These are phyloP conservation scores for Gracilariopsis chorda DNA, from an alignment of 23 red algal genomes.

Conservation along the genomic window DNA sequence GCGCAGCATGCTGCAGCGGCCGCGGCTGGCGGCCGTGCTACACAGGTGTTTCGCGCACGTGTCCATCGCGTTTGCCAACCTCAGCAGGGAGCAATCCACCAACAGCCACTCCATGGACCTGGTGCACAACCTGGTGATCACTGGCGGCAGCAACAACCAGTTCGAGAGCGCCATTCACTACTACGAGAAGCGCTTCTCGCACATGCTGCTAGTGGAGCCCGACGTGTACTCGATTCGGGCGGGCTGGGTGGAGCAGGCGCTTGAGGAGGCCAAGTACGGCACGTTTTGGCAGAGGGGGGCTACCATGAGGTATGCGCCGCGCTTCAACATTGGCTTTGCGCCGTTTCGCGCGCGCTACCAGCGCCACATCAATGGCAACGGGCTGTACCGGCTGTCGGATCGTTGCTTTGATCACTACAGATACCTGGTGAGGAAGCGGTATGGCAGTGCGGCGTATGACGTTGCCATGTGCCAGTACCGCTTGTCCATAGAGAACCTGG, in stretches of 20 bases:
- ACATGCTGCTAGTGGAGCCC: constrained; percentile 73
- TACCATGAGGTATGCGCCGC: constrained; percentile 78
- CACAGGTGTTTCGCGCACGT: constrained; percentile 50
- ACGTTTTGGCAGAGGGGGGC: constrained; percentile 74
- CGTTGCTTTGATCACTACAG: constrained; percentile 79
- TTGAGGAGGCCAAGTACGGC: constrained; percentile 18
- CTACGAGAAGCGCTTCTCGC: neutral
- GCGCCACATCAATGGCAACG: constrained; percentile 94
- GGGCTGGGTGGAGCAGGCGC: constrained; percentile 50
- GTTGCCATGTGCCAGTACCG: constrained; percentile 76
- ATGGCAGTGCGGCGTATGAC: constrained; percentile 79
- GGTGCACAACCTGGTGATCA: constrained; percentile 53
- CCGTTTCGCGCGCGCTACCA: constrained; percentile 74
- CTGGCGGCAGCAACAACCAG: constrained; percentile 75
- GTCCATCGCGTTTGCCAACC: constrained; percentile 44
- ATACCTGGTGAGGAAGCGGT: constrained; percentile 36
- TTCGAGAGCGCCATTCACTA: constrained; percentile 44
- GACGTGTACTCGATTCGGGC: constrained; percentile 72
- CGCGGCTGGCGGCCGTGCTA: neutral
- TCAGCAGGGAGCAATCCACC: neutral
- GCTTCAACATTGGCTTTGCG: constrained; percentile 66
- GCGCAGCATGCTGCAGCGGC: neutral
- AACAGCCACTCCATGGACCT: constrained; percentile 67
- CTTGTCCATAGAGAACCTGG: constrained; percentile 8
- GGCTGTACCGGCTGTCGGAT: constrained; percentile 68